These are phyloP conservation scores for Candida silvatica DNA, from an alignment of 805 yeast species.

Conservation along the genomic window DNA sequence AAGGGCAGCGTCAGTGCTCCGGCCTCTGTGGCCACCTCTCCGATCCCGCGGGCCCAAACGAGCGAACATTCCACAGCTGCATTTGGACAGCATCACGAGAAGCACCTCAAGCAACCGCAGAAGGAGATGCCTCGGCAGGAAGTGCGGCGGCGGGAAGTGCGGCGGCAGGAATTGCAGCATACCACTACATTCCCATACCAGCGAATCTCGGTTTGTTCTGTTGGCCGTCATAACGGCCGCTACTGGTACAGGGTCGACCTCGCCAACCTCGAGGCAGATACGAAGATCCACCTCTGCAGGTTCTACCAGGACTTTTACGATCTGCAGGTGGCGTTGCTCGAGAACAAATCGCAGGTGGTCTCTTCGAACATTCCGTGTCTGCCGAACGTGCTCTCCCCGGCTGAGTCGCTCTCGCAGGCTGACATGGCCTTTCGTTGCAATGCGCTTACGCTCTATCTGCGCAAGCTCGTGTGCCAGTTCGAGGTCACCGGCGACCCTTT, in stretches of 20 bases:
- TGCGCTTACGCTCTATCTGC: constrained; percentile 31
- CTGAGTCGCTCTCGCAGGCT: constrained; percentile 20
- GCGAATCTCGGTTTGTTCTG: constrained; percentile 31
- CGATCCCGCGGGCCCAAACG: too few relatives aligned
- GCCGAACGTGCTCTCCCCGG: constrained; percentile 39
- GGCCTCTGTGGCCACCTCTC: too few relatives aligned
- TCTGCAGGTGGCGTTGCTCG: constrained; percentile 24
- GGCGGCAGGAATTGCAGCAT: too few relatives aligned
- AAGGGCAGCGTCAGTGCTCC: too few relatives aligned
- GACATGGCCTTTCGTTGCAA: constrained; percentile 28
- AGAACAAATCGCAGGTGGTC: constrained; percentile 1
- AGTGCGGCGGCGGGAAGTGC: too few relatives aligned
- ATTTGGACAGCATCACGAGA: too few relatives aligned
- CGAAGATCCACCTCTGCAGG: constrained; percentile 33
- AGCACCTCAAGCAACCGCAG: too few relatives aligned
- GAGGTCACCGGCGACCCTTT: constrained; percentile 1
- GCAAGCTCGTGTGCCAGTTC: constrained; percentile 13
- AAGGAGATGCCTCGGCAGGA: too few relatives aligned
- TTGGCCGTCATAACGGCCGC: constrained; percentile 31
- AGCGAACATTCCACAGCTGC: too few relatives aligned
- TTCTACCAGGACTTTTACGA: constrained; percentile 45
- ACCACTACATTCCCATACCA: constrained; percentile 5
- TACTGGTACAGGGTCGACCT: constrained; percentile 46
- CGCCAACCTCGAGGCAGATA: constrained; percentile 15
- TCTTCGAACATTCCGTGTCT: constrained; percentile 28